Evolutionary conservation across 768 basidiomycete species (phyloP).

Genomic region (Boletus sp.): DNA sequence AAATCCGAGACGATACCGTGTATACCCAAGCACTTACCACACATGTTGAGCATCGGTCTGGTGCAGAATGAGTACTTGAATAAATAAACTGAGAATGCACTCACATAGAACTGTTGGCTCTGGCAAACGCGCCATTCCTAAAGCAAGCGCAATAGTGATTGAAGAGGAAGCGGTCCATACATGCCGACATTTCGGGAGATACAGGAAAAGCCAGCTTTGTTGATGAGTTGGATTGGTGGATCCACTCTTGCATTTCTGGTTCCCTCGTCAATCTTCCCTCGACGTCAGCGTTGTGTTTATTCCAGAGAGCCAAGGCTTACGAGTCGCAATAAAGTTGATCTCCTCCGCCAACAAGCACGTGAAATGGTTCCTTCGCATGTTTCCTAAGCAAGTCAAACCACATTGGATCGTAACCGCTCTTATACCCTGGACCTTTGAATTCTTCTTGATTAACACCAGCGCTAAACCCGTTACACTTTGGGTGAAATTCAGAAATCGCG

Average conservation of each 20-base stretch:
- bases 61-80: conserved; percentile 2
- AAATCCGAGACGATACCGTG: neutral
- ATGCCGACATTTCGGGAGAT: conserved; percentile 66
- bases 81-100: conserved; percentile 23
- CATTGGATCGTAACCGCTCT: conserved; percentile 82
- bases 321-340: conserved; percentile 89
- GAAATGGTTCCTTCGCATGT: conserved; percentile 80
- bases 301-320: conserved; percentile 37
- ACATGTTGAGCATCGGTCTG: conserved; percentile 88
- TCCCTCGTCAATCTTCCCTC: conserved; percentile 69
- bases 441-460: conserved; percentile 88
- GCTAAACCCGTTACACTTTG: conserved; percentile 84
- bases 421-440: conserved; percentile 78
- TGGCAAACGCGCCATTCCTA: conserved; percentile 84
- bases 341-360: conserved; percentile 90
- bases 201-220: conserved; percentile 59
- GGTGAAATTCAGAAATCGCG: neutral
- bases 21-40: conserved; percentile 45
- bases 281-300: neutral
- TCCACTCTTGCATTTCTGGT: conserved; percentile 87
- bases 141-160: conserved; percentile 88
- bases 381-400: conserved; percentile 91
- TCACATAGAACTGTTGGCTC: conserved; percentile 88
- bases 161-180: conserved; percentile 88
- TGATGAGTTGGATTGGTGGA: conserved; percentile 54